phyloP scores from a whole-genome alignment of 345 rosid genomes.

The Brassica rapa region DNA sequence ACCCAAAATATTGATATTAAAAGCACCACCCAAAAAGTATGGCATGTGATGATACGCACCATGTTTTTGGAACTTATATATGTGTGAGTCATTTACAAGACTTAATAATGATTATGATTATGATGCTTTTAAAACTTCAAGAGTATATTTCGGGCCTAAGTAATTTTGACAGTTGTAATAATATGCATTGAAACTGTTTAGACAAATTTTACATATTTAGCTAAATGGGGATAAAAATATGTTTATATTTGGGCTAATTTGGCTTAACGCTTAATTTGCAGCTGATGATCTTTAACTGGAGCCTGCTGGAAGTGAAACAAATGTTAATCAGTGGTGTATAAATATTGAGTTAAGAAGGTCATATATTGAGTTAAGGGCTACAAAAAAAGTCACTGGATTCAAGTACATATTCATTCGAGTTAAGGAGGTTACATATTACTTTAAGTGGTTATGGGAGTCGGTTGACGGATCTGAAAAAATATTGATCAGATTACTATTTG shows the following conservation, averaged over 20 bases:
- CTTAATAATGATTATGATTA: not conserved
- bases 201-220: not conserved
- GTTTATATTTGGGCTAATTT: not conserved
- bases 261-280: not conserved
- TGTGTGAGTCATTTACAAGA: not conserved
- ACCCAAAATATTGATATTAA: not conserved
- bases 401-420: not conserved
- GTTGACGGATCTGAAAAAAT: too few species aligned
- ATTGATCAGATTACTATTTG: too few species aligned
- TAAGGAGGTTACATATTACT: not conserved
- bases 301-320: not conserved
- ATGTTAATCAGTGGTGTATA: too few species aligned
- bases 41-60: constrained; percentile 14
- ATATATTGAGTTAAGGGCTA: not conserved
- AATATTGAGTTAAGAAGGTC: too few species aligned
- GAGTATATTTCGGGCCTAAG: not conserved
- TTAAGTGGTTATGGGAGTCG: not conserved
- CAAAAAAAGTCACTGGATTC: not conserved
- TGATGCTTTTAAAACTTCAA: not conserved
- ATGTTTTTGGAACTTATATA: not conserved
- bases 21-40: constrained; percentile 20
- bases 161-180: not conserved
- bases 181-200: not conserved
- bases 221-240: too few species aligned
- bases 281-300: not conserved